Percentiles rank a stretch among this genome's conserved stretches.
These are phyloP conservation scores for Cytospora piceicola DNA, from an alignment of 2,329 filamentous ascomycete genomes.

Conservation along the genomic window DNA sequence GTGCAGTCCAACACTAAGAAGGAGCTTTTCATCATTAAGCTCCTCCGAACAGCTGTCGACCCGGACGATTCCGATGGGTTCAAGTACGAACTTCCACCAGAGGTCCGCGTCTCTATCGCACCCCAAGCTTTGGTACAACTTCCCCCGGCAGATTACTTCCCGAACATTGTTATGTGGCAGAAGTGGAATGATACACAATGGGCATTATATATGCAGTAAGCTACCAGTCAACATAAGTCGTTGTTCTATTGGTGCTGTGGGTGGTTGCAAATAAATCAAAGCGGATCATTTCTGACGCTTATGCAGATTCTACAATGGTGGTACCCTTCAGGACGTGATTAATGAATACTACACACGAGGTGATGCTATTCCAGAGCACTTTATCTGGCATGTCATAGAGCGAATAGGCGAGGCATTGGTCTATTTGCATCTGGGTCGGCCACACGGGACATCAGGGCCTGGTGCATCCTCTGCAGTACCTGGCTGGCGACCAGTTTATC, in stretches of 20 bases:
- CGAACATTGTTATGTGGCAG: slow-evolving; percentile 6
- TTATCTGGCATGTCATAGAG: slow-evolving; percentile 7
- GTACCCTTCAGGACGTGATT: neutral
- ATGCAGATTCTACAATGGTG: neutral
- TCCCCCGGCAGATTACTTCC: neutral
- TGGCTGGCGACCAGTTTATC: slow-evolving; percentile 3
- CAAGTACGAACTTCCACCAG: slow-evolving; percentile 2
- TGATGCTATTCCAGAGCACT: slow-evolving; percentile 4
- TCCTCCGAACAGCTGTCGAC: neutral
- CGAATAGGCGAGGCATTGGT: slow-evolving; percentile 7
- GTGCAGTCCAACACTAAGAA: neutral
- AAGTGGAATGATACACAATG: neutral
- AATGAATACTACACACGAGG: neutral
- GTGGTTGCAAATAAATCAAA: neutral
- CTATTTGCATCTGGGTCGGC: slow-evolving; percentile 4
- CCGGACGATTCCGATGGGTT: neutral
- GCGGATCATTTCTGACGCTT: neutral
- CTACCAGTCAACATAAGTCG: neutral
- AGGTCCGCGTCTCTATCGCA: slow-evolving; percentile 3
- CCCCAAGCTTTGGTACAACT: neutral
- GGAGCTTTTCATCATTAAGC: neutral
- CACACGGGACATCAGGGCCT: neutral
- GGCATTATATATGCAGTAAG: slow-evolving; percentile 2
- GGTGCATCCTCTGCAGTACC: neutral
- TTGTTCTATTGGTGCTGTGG: neutral